phyloP scores from a whole-genome alignment of 768 basidiomycete species.

The Trichaptum fuscoviolaceum region DNA sequence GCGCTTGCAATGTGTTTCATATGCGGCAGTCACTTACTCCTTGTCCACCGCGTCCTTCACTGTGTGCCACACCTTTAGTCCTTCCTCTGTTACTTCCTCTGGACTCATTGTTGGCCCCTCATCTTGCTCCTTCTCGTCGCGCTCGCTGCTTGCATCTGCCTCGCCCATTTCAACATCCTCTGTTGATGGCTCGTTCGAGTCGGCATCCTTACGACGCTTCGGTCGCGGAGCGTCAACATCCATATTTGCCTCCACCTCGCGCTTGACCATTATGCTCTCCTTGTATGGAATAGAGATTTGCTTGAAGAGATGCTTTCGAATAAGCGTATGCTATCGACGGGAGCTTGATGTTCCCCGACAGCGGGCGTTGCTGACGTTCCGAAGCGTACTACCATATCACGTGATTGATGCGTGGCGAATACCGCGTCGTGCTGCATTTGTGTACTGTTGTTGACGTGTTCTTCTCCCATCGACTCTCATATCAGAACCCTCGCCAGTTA shows the following conservation, averaged over 20 bases:
- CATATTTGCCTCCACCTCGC: conserved; percentile 37
- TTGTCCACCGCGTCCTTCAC: conserved; percentile 81
- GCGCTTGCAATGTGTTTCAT: conserved; percentile 21
- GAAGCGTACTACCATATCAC: neutral
- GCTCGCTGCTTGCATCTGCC: neutral
- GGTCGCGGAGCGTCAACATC: conserved; percentile 42
- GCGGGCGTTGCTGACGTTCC: conserved; percentile 1
- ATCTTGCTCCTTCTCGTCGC: conserved; percentile 1
- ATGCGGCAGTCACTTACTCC: conserved; percentile 62
- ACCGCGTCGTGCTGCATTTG: neutral
- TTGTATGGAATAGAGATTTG: neutral
- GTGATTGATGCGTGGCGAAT: neutral
- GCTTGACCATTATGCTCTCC: conserved; percentile 37
- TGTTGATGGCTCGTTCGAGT: conserved; percentile 28
- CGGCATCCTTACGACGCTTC: conserved; percentile 45
- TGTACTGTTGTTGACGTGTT: neutral
- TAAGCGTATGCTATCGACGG: neutral
- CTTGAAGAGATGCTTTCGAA: neutral
- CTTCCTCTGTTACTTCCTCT: conserved; percentile 45
- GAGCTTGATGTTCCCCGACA: neutral
- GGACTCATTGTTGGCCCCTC: neutral
- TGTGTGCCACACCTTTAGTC: conserved; percentile 67
- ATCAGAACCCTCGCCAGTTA: neutral
- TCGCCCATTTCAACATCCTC: conserved; percentile 34
- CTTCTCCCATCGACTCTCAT: neutral